phyloP scores from a whole-genome alignment of 2,329 filamentous ascomycete genomes.

The Venturia oleaginea region DNA sequence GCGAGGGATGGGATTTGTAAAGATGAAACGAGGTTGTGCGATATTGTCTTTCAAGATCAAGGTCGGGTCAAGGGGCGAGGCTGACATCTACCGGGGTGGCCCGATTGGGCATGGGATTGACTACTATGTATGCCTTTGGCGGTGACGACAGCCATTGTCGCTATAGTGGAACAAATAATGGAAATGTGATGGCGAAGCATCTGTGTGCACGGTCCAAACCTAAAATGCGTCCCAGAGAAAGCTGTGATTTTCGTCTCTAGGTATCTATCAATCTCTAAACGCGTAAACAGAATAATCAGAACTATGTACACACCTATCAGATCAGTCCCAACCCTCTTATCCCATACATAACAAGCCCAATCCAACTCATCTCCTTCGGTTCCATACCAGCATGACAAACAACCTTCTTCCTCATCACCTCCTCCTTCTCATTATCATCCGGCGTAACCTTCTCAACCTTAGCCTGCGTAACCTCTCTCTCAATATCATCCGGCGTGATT shows the following conservation, averaged over 20 bases:
- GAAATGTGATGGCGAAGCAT: no score
- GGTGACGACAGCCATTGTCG: not conserved
- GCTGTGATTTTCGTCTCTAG: no score
- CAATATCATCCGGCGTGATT: not conserved
- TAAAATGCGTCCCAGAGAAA: no score
- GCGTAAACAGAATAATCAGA: not conserved
- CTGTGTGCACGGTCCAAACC: no score
- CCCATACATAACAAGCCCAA: not conserved
- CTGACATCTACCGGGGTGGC: not conserved
- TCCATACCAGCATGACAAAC: not conserved
- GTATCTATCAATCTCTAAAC: not conserved
- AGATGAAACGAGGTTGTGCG: not conserved
- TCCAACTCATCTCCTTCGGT: not conserved
- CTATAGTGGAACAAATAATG: not conserved
- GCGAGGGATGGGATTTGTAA: not conserved
- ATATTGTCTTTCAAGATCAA: not conserved
- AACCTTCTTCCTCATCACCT: slow-evolving; percentile 17
- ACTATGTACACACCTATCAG: not conserved
- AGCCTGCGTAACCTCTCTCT: not conserved
- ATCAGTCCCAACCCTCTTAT: not conserved
- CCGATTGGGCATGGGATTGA: not conserved
- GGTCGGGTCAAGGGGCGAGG: not conserved
- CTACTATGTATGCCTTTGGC: not conserved
- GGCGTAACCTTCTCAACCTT: slow-evolving; percentile 24
- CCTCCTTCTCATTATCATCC: slow-evolving; percentile 20